Conservation (phyloP, 805 yeast species). For the Candida michaelii region DNA sequence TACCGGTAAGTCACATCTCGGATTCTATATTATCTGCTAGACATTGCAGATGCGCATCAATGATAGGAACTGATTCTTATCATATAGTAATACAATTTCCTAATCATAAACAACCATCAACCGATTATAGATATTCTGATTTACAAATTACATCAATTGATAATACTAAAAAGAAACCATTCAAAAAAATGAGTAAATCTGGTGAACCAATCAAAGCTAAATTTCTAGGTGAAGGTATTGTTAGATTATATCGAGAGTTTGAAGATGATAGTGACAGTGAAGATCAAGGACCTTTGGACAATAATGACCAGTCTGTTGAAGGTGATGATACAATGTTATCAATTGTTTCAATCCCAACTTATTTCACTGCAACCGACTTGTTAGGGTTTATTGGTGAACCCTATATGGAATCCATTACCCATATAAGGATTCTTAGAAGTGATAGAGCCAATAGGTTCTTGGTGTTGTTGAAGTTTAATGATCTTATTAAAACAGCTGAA, state of each 20-base stretch:
- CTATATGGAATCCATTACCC: conserved; percentile 55
- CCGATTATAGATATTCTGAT: conserved; percentile 34
- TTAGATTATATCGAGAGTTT: conserved; percentile 62
- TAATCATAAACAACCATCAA: conserved; percentile 1
- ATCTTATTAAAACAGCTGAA: conserved; percentile 51
- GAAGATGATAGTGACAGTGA: conserved; percentile 24
- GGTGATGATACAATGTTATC: conserved; percentile 71
- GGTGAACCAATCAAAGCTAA: conserved; percentile 59
- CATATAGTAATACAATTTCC: conserved; percentile 32
- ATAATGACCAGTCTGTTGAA: conserved; percentile 10
- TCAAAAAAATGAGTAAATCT: conserved; percentile 21
- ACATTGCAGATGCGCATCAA: conserved; percentile 12
- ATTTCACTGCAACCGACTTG: conserved; percentile 81
- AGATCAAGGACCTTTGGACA: conserved; percentile 10
- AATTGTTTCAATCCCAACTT: conserved; percentile 83
- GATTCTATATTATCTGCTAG: not conserved
- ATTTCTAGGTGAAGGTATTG: conserved; percentile 71
- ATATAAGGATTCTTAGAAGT: conserved; percentile 70
- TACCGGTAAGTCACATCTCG: too few species aligned
- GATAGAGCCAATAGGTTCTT: conserved; percentile 67
- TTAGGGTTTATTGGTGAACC: conserved; percentile 76
- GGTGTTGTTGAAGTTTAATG: conserved; percentile 73
- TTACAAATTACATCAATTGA: conserved; percentile 30
- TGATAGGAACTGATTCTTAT: conserved; percentile 45
- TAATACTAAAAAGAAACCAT: conserved; percentile 16